Percentiles rank a stretch among this genome's conserved stretches.
These are phyloP conservation scores for Paecilomyces dactylethromorphus DNA, from an alignment of 2,329 filamentous ascomycete genomes.

Conservation along the genomic window DNA sequence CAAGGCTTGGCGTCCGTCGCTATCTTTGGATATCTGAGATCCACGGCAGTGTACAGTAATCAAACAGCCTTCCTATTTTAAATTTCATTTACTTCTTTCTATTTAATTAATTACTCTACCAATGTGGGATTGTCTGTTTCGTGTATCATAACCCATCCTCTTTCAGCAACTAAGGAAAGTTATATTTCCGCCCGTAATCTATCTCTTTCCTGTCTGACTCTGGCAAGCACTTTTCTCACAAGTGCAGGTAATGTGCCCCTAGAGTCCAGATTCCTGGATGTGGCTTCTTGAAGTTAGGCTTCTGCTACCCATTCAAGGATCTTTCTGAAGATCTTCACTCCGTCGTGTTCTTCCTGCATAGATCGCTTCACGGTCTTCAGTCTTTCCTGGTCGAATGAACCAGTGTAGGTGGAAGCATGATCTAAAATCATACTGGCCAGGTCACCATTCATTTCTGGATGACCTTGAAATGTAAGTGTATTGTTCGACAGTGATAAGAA, in stretches of 20 bases:
- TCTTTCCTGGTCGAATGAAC: not conserved
- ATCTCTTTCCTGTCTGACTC: not conserved
- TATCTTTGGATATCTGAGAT: too few relatives aligned
- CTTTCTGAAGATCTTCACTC: not conserved
- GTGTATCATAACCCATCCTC: not conserved
- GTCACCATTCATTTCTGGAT: slow-evolving; percentile 36
- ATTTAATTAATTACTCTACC: not conserved
- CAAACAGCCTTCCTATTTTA: not conserved
- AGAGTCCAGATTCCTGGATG: not conserved
- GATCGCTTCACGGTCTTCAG: not conserved
- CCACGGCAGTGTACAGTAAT: too few relatives aligned
- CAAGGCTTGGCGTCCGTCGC: not conserved
- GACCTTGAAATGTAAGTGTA: slow-evolving; percentile 41
- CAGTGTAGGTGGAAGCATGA: not conserved
- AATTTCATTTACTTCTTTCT: not conserved
- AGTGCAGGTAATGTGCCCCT: not conserved
- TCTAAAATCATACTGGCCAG: slow-evolving; percentile 33
- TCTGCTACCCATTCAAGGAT: not conserved
- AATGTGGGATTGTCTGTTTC: not conserved
- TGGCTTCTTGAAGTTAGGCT: not conserved
- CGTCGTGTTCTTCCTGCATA: not conserved
- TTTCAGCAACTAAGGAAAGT: not conserved
- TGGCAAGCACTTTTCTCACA: not conserved
- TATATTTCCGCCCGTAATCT: not conserved
- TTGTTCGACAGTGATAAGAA: slow-evolving; percentile 34